These are phyloP conservation scores for Pseudocercospora fijiensis DNA, from an alignment of 2,329 filamentous ascomycete species.

Conservation along the genomic window DNA sequence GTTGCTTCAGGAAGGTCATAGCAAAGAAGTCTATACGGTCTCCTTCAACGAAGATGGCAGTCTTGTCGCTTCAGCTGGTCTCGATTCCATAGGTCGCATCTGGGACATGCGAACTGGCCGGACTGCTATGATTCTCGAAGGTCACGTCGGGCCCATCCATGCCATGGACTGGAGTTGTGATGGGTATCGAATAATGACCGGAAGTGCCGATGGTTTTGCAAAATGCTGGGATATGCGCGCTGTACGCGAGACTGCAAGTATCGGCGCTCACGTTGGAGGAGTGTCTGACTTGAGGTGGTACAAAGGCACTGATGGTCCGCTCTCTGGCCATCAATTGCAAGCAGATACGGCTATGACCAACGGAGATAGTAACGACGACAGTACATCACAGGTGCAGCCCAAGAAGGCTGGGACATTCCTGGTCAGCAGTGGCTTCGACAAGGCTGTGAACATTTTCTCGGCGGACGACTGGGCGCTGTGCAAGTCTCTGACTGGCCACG, in stretches of 20 bases:
- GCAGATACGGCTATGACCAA: slow-evolving; percentile 29
- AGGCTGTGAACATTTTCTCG: slow-evolving; percentile 91
- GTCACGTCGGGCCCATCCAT: slow-evolving; percentile 90
- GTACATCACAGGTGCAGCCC: slow-evolving; percentile 46
- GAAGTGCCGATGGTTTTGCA: slow-evolving; percentile 89
- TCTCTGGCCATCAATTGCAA: slow-evolving; percentile 60
- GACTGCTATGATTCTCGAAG: slow-evolving; percentile 93
- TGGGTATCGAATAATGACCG: slow-evolving; percentile 87
- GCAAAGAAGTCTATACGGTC: slow-evolving; percentile 85
- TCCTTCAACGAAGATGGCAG: slow-evolving; percentile 91
- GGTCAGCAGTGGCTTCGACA: slow-evolving; percentile 87
- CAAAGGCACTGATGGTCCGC: slow-evolving; percentile 76
- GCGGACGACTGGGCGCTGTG: slow-evolving; percentile 93
- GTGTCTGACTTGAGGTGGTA: slow-evolving; percentile 94
- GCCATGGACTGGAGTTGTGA: slow-evolving; percentile 90
- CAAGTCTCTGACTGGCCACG: slow-evolving; percentile 85
- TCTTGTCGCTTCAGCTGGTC: slow-evolving; percentile 82
- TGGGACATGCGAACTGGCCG: slow-evolving; percentile 93
- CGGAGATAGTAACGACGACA: slow-evolving; percentile 16
- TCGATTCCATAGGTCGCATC: slow-evolving; percentile 90
- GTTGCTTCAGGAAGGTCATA: slow-evolving; percentile 89
- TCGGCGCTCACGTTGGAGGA: slow-evolving; percentile 87
- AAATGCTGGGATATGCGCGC: slow-evolving; percentile 98
- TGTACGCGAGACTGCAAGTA: slow-evolving; percentile 76
- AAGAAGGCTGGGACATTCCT: slow-evolving; percentile 92